Evolutionary conservation across 352 stramenopile species (phyloP), one percentile per base, ranked within the genome.

Genomic region (Blastocystis sp.): DNA sequence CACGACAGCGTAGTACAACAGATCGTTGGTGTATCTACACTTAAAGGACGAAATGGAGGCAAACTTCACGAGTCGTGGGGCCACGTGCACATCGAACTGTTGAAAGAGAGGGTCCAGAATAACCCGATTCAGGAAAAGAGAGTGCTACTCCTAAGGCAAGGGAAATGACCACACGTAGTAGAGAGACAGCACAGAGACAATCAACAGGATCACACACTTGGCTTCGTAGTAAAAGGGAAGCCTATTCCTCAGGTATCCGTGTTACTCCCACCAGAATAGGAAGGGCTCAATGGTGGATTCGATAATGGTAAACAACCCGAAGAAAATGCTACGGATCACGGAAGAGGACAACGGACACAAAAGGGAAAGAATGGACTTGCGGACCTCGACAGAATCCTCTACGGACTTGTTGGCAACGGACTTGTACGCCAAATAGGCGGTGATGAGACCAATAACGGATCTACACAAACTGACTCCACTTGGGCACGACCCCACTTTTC

Each of bases 151-250:
- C 6, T 57, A 14, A 57, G 48, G 48, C 6, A 57, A 57, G 6
- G 6, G 14, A 7, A 14, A 57, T 57, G 6, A 7, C 14, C 48
- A 14, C 14, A 57, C 48, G 6, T 57, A 17, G 48, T 59, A 69
- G 68, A 84, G 28, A 57, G 38, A 60, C 48, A 84, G 38, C 1
- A 84, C 19, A 7, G 48, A 21, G 21, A 84, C 21, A 66, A 38
- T 21, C 19, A 70, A 3, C 19, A 81, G 48, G 4, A 81, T 38
- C 2, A 84, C 14, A 19, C 17, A 59, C 57, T 84, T 84, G 3
- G 52, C 28, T 70, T 84, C 74, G 48, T 84, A 84, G 54, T 70
- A 84, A 38, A 84, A 52, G 9, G 74, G 74, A 70, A 84, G 19
- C 74, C 74, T 84, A 45, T 1, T 59, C 54, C 28, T 59, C 10